Conservation (phyloP, 2,329 filamentous ascomycete species). For the Clonostachys solani region DNA sequence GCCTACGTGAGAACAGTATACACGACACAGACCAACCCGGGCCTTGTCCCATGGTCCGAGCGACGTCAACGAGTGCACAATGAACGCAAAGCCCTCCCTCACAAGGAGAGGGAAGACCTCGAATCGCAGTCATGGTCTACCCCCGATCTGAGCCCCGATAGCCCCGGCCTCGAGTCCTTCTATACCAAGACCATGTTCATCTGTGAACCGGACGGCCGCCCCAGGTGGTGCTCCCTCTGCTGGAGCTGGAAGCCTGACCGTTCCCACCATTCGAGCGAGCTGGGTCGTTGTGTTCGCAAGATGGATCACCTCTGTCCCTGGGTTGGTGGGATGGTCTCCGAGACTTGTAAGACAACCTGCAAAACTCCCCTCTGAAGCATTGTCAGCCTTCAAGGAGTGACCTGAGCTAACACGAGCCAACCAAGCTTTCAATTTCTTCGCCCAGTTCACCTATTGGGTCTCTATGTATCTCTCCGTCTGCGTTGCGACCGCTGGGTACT, state of each 20-base stretch:
- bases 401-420: not conserved
- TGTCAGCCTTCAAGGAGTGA: too few relatives aligned
- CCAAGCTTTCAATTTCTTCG: conserved; percentile 81
- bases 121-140: conserved; percentile 22
- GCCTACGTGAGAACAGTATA: conserved; percentile 70
- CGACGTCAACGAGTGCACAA: conserved; percentile 18
- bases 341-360: conserved; percentile 53
- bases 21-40: conserved; percentile 66
- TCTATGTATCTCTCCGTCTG: conserved; percentile 61
- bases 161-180: conserved; percentile 68
- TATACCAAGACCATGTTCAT: conserved; percentile 81
- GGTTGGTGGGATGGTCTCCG: conserved; percentile 90
- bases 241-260: conserved; percentile 85
- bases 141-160: conserved; percentile 50
- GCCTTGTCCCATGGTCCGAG: conserved; percentile 62
- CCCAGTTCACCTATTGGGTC: conserved; percentile 79
- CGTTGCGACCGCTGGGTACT: conserved; percentile 61
- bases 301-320: conserved; percentile 97
- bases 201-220: conserved; percentile 79
- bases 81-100: conserved; percentile 3
- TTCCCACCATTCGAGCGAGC: conserved; percentile 79
- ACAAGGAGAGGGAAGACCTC: conserved; percentile 3
- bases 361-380: not conserved
- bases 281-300: conserved; percentile 76
- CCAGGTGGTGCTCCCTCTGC: conserved; percentile 81